phyloP scores from a whole-genome alignment of 495 filamentous ascomycete genomes.

The Articulospora tetracladia region DNA sequence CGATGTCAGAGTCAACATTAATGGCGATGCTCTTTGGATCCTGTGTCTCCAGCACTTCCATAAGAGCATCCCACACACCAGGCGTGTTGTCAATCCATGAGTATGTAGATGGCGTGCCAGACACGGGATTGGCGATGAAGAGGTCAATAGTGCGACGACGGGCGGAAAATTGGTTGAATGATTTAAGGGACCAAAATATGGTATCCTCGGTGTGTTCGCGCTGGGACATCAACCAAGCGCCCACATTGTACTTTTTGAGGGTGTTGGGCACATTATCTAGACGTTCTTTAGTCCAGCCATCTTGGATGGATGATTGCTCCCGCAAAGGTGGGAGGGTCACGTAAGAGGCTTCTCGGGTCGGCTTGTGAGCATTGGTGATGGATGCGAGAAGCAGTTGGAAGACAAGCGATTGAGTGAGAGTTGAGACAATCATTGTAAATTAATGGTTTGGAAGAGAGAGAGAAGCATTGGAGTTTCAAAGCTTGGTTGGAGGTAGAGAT shows the following conservation, averaged over 20 bases:
- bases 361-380: not conserved
- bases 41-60: slow-evolving; percentile 27
- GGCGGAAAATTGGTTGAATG: slow-evolving; percentile 38
- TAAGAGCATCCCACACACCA: slow-evolving; percentile 32
- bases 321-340: slow-evolving; percentile 35
- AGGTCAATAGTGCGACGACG: slow-evolving; percentile 39
- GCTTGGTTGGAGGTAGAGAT: too few relatives aligned
- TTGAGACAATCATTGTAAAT: not conserved
- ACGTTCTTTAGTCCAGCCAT: slow-evolving; percentile 38
- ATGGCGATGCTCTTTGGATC: slow-evolving; percentile 34
- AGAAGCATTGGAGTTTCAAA: not conserved
- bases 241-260: slow-evolving; percentile 39
- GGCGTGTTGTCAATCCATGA: slow-evolving; percentile 40
- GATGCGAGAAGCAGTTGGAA: not conserved
- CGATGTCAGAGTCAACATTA: slow-evolving; percentile 35
- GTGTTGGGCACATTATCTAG: slow-evolving; percentile 33
- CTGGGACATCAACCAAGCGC: slow-evolving; percentile 48
- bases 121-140: slow-evolving; percentile 33
- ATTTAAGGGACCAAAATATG: slow-evolving; percentile 44
- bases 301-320: slow-evolving; percentile 37
- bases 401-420: not conserved
- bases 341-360: slow-evolving; percentile 10
- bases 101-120: slow-evolving; percentile 12
- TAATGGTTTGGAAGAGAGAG: not conserved
- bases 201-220: slow-evolving; percentile 46